Evolutionary conservation across 306 rosid genomes (phyloP).

Genomic region (Astragalus glycyphyllos): DNA sequence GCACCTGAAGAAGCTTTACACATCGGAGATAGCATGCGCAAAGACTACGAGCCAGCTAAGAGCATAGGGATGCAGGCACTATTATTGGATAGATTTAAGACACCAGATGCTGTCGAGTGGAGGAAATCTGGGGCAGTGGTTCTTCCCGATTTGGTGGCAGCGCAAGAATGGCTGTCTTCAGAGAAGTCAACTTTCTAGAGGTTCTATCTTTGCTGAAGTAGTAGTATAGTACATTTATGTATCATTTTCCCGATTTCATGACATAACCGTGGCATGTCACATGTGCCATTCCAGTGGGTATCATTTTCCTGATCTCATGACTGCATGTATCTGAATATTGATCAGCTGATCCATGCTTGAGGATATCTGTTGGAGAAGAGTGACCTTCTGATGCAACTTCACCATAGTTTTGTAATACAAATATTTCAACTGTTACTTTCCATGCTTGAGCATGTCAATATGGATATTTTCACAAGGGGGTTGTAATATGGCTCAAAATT

Average conservation of each 20-base stretch:
- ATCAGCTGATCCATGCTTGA: slow-evolving; percentile 17
- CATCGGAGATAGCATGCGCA: slow-evolving; percentile 93
- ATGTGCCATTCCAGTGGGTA: not conserved
- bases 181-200: slow-evolving; percentile 53
- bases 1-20: slow-evolving; percentile 73
- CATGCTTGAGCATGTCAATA: too few relatives aligned
- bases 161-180: slow-evolving; percentile 67
- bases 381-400: slow-evolving; percentile 35
- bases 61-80: slow-evolving; percentile 90
- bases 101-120: slow-evolving; percentile 84
- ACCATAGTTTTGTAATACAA: slow-evolving; percentile 10
- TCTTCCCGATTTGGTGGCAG: slow-evolving; percentile 69
- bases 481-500: not conserved
- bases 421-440: slow-evolving; percentile 4
- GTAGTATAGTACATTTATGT: slow-evolving; percentile 4
- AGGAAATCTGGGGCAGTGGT: slow-evolving; percentile 80
- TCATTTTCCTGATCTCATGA: too few relatives aligned
- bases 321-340: slow-evolving; percentile 35
- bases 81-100: slow-evolving; percentile 85
- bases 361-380: slow-evolving; percentile 19
- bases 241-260: slow-evolving; percentile 3
- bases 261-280: not conserved
- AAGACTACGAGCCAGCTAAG: slow-evolving; percentile 86
- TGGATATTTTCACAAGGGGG: not conserved
- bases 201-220: slow-evolving; percentile 28